Evolutionary conservation across 805 yeast genomes (phyloP).

Genomic region (Groenewaldozyma salmanticensis): DNA sequence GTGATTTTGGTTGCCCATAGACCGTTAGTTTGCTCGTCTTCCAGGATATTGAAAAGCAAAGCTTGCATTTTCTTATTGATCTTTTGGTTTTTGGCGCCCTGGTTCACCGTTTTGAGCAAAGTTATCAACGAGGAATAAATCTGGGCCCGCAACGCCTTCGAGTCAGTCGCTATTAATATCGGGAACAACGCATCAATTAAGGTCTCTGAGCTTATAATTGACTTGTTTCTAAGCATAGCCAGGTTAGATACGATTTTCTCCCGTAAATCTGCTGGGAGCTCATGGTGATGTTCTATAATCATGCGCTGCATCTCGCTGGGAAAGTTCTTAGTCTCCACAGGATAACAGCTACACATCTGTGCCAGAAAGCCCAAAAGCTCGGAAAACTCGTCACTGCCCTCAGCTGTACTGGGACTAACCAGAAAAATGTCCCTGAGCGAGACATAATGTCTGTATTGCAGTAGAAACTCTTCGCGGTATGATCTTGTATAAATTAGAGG

Average conservation of each 20-base stretch:
- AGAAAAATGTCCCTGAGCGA: conserved; percentile 81
- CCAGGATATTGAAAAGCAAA: conserved; percentile 73
- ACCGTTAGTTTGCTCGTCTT: conserved; percentile 74
- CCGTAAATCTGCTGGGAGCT: conserved; percentile 71
- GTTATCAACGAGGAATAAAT: conserved; percentile 72
- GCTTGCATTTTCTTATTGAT: conserved; percentile 89
- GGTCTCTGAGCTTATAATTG: conserved; percentile 65
- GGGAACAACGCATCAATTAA: conserved; percentile 87
- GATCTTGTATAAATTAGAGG: no score
- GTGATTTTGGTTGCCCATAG: conserved; percentile 95
- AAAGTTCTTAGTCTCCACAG: conserved; percentile 75
- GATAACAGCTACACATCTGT: conserved; percentile 85
- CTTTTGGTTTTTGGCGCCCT: conserved; percentile 84
- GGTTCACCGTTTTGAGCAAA: conserved; percentile 70
- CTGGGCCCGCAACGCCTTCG: conserved; percentile 73
- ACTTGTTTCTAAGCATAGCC: conserved; percentile 83
- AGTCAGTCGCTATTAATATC: conserved; percentile 53
- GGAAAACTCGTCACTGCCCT: conserved; percentile 56
- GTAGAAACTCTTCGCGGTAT: conserved; percentile 85
- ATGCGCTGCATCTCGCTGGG: conserved; percentile 72
- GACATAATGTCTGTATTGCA: conserved; percentile 88
- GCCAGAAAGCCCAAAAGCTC: conserved; percentile 86
- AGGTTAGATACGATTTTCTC: conserved; percentile 87
- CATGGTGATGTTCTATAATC: conserved; percentile 66
- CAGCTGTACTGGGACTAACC: conserved; percentile 54